Evolutionary conservation across 768 basidiomycete genomes (phyloP).

Genomic region (Russula sp.): DNA sequence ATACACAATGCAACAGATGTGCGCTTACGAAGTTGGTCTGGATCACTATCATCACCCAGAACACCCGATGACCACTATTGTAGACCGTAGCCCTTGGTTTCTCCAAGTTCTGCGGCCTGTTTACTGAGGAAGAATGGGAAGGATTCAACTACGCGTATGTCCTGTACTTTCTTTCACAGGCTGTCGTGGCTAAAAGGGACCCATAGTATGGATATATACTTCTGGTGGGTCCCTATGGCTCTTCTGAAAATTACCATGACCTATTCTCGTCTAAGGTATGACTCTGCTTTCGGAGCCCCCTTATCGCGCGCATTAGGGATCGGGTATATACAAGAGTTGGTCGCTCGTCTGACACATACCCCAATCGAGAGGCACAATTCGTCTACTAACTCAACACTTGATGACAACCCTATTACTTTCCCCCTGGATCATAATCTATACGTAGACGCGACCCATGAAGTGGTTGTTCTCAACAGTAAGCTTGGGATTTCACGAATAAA

Average conservation of each 20-base stretch:
- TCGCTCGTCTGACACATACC: constrained; percentile 75
- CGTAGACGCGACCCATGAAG: constrained; percentile 88
- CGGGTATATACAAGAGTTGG: constrained; percentile 75
- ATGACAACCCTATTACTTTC: constrained; percentile 61
- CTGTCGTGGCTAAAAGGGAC: constrained; percentile 23
- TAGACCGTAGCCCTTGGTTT: constrained; percentile 89
- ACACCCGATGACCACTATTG: not conserved
- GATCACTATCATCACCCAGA: not conserved
- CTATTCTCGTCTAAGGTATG: constrained; percentile 37
- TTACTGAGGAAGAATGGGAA: constrained; percentile 89
- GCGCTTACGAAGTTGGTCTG: constrained; percentile 67
- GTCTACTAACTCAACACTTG: constrained; percentile 77
- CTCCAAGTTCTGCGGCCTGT: constrained; percentile 85
- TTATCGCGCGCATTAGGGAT: constrained; percentile 69
- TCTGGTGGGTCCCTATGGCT: constrained; percentile 37
- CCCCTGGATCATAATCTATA: constrained; percentile 67
- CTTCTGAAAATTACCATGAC: not conserved
- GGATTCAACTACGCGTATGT: constrained; percentile 78
- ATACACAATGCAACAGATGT: constrained; percentile 73
- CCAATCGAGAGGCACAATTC: constrained; percentile 66
- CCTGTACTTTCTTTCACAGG: constrained; percentile 33
- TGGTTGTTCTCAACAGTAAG: constrained; percentile 80
- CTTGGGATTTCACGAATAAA: constrained; percentile 8
- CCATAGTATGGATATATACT: constrained; percentile 52
- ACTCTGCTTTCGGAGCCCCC: constrained; percentile 75